These are phyloP conservation scores for Malus orientalis DNA, from an alignment of 306 rosid genomes.

Conservation along the genomic window DNA sequence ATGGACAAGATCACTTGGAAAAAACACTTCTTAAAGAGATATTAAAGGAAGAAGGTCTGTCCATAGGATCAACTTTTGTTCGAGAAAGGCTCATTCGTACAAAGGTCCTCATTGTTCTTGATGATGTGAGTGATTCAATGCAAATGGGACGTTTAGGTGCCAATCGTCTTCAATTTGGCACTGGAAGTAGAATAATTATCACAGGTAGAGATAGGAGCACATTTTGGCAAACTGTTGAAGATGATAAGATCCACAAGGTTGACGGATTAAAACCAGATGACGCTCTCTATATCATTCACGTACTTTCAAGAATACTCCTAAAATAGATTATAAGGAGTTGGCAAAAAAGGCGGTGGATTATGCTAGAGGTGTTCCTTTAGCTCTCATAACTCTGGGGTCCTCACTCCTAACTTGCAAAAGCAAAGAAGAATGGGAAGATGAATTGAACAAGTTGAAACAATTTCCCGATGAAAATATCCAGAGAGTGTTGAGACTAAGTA, in stretches of 20 bases:
- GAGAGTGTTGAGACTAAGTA: neutral
- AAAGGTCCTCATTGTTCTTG: slow-evolving; percentile 10
- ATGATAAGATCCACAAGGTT: too few species aligned
- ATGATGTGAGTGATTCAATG: slow-evolving; percentile 2
- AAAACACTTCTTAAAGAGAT: too few species aligned
- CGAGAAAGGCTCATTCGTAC: neutral
- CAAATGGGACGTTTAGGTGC: neutral
- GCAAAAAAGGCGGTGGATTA: neutral
- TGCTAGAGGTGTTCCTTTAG: neutral
- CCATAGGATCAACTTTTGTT: too few species aligned
- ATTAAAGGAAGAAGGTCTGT: too few species aligned
- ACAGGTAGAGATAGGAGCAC: neutral
- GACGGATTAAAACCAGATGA: too few species aligned
- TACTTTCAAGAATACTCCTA: too few species aligned
- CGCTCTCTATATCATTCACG: too few species aligned
- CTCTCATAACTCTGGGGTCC: neutral
- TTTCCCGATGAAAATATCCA: neutral
- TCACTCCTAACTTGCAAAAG: neutral
- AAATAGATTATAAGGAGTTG: neutral
- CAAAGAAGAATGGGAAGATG: neutral
- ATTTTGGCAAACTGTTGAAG: too few species aligned
- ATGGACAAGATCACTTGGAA: too few species aligned
- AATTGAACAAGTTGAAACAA: neutral
- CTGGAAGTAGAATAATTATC: neutral
- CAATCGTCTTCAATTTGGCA: neutral